A percentile compares a stretch with the other conserved stretches of the same genome.
Conservation (phyloP, 2,329 filamentous ascomycete genomes). For the Talaromyces atroroseus region DNA sequence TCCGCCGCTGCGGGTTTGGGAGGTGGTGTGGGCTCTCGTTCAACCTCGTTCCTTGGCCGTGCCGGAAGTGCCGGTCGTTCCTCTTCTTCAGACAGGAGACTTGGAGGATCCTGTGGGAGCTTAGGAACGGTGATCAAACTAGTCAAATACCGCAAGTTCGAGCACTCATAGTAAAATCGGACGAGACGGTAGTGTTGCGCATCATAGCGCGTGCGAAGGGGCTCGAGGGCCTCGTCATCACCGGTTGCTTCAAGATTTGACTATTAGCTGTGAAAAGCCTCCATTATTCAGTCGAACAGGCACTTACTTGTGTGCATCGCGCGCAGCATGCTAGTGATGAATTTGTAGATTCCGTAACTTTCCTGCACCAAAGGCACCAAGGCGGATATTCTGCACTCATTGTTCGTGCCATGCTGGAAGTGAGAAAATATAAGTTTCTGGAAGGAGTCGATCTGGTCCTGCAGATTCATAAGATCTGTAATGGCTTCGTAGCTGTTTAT, state of each 20-base stretch:
- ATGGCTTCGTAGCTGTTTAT: slow-evolving; percentile 72
- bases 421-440: slow-evolving; percentile 98
- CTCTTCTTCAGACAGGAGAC: slow-evolving; percentile 78
- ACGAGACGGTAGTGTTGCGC: slow-evolving; percentile 94
- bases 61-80: slow-evolving; percentile 75
- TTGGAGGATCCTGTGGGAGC: slow-evolving; percentile 88
- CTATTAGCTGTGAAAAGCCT: slow-evolving; percentile 10
- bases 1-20: slow-evolving; percentile 64
- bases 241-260: slow-evolving; percentile 61
- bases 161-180: slow-evolving; percentile 99
- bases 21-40: slow-evolving; percentile 63
- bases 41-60: slow-evolving; percentile 64
- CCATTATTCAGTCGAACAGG: background rate
- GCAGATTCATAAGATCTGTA: slow-evolving; percentile 88
- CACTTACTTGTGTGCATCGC: slow-evolving; percentile 92
- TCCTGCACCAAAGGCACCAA: slow-evolving; percentile 91
- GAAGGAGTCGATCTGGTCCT: slow-evolving; percentile 97
- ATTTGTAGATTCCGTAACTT: slow-evolving; percentile 99
- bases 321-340: slow-evolving; percentile 97
- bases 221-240: slow-evolving; percentile 86
- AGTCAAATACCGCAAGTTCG: slow-evolving; percentile 91
- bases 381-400: slow-evolving; percentile 93
- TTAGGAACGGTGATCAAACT: slow-evolving; percentile 95
- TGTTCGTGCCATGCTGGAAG: slow-evolving; percentile 85
- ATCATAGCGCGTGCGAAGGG: slow-evolving; percentile 81